Conservation (phyloP, 495 filamentous ascomycete species). For the Antarctomyces pellizariae region DNA sequence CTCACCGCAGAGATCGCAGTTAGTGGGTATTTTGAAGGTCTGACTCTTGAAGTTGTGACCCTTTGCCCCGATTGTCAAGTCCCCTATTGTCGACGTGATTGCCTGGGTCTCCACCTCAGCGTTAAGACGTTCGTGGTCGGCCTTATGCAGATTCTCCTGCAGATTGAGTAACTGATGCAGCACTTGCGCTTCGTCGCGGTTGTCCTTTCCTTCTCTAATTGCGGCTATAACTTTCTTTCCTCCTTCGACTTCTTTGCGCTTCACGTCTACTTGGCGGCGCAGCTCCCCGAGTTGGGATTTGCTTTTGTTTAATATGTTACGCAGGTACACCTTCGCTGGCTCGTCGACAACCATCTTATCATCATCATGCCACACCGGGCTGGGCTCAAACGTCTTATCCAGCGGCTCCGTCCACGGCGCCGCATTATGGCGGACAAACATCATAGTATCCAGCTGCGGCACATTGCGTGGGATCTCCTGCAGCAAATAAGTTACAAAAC, state of each 20-base stretch:
- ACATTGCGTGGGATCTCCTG: constrained; percentile 74
- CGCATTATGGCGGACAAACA: constrained; percentile 89
- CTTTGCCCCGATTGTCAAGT: constrained; percentile 72
- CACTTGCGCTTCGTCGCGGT: constrained; percentile 59
- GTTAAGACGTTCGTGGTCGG: constrained; percentile 65
- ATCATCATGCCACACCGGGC: constrained; percentile 94
- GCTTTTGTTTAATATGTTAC: constrained; percentile 78
- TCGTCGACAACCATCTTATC: constrained; percentile 64
- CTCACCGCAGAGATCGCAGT: constrained; percentile 90
- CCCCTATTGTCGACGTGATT: constrained; percentile 66
- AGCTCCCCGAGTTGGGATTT: constrained; percentile 60
- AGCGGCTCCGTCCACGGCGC: constrained; percentile 56
- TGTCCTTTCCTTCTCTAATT: constrained; percentile 60
- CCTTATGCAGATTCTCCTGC: constrained; percentile 66
- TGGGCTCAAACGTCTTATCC: constrained; percentile 76
- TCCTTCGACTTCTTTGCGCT: constrained; percentile 57
- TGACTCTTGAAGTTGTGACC: constrained; percentile 93
- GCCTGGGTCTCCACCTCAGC: constrained; percentile 82
- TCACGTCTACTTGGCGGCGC: constrained; percentile 60
- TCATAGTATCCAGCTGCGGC: constrained; percentile 77
- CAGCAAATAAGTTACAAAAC: constrained; percentile 43
- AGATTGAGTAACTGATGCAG: constrained; percentile 51
- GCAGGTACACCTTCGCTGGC: constrained; percentile 63
- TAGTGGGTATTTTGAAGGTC: constrained; percentile 96
- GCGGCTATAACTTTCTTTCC: constrained; percentile 45